Evolutionary conservation across 2,329 filamentous ascomycete genomes (phyloP), one percentile per base, ranked within the genome.

Genomic region (Aureobasidium sp.): DNA sequence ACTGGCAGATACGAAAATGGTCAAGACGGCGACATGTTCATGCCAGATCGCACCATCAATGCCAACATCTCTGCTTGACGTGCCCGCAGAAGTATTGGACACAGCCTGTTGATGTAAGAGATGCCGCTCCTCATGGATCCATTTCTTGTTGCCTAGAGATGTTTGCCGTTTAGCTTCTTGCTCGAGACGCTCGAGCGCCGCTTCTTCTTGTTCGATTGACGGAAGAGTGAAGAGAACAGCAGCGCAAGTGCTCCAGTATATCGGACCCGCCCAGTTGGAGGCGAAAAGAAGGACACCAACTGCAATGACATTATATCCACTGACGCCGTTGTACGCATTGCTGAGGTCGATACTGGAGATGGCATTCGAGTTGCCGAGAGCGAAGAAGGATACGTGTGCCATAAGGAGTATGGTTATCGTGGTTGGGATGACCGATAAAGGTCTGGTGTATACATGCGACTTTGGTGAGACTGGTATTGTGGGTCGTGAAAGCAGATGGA

Each of bases 271-370:
- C 90, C 91, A 98, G 67, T 98, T 98, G 61, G 86, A 82, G 6
- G 89, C 66, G 63, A 96, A 95, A 2, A 90, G 90, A 48, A 98
- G 75, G 3, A 88, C 57, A 0, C 89, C 93, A 14, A 98, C 93
- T 14, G 83, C 77, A n/a, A 82, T 58, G 57, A 93, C 76, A 64
- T 87, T 90, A 74, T 94, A 98, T 53, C 78, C 81, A 45, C 78
- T 79, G 32, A 98, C 78, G 57, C 93, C 93, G 63, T 98, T 98
- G 71, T 98, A 98, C 0, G 90, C 90, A 65, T 85, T 95, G 5
- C 89, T 94, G 17, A 98, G 79, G 64, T 97, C 90, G 62, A 98
- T 82, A n/a, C 87, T 91, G 11, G 90, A 95, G 60, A 98, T 95
- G 35, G 93, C 86, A 67, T 98, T 98, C 41, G 88, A 88, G 65